These are phyloP conservation scores for Bretschneidera sinensis DNA, from an alignment of 345 rosid genomes.

Conservation along the genomic window DNA sequence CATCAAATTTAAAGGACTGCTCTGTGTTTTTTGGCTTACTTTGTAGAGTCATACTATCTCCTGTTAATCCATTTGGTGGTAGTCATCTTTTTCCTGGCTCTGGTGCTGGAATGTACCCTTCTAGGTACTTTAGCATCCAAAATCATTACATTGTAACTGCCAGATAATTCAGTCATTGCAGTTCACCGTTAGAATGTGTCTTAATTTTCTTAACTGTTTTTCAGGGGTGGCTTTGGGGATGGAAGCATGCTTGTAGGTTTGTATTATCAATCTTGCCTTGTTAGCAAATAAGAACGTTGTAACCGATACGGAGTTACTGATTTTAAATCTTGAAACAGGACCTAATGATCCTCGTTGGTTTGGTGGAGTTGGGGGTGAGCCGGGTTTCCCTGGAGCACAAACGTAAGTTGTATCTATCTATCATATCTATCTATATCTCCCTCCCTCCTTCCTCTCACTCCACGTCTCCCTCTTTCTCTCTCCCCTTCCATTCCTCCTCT, in stretches of 20 bases:
- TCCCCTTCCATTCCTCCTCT: no score
- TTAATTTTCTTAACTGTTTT: slow-evolving; percentile 12
- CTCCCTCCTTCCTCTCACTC: no score
- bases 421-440: no score
- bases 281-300: slow-evolving; percentile 2
- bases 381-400: slow-evolving; percentile 38
- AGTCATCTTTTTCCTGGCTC: slow-evolving; percentile 66
- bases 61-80: slow-evolving; percentile 35
- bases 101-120: slow-evolving; percentile 75
- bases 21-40: slow-evolving; percentile 7
- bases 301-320: slow-evolving; percentile 1
- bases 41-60: slow-evolving; percentile 55
- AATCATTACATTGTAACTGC: not conserved
- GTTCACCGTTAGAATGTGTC: slow-evolving; percentile 3
- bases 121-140: slow-evolving; percentile 32
- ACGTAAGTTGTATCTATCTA: no score
- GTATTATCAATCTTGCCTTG: slow-evolving; percentile 9
- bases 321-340: slow-evolving; percentile 47
- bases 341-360: slow-evolving; percentile 68
- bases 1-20: not conserved
- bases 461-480: no score
- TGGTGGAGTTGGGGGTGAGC: slow-evolving; percentile 36
- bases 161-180: no score
- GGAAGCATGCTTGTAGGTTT: slow-evolving; percentile 82
- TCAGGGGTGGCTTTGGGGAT: slow-evolving; percentile 54